These are phyloP conservation scores for Jaapia argillacea DNA, from an alignment of 768 basidiomycete genomes.

Conservation along the genomic window DNA sequence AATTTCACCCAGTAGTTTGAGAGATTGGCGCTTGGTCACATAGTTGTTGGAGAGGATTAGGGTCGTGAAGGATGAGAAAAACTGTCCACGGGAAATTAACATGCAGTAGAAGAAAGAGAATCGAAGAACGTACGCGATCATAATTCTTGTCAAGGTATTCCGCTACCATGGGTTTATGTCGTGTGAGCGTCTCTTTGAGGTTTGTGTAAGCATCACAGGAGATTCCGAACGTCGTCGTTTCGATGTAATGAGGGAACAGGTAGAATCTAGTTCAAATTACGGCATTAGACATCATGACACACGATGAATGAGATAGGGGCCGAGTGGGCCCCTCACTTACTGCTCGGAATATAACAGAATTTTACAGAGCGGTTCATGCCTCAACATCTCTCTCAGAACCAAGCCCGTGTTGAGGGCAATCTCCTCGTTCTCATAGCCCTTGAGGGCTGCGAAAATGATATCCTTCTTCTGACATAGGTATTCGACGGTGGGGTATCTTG, in stretches of 20 bases:
- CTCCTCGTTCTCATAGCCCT: slow-evolving; percentile 93
- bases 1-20: slow-evolving; percentile 97
- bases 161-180: slow-evolving; percentile 97
- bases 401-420: slow-evolving; percentile 96
- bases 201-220: slow-evolving; percentile 98
- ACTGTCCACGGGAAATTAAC: slow-evolving; percentile 35
- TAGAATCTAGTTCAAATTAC: slow-evolving; percentile 62
- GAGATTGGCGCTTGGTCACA: slow-evolving; percentile 98
- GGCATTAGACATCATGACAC: not conserved
- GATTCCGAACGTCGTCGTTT: slow-evolving; percentile 95
- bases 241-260: slow-evolving; percentile 92
- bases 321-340: slow-evolving; percentile 42
- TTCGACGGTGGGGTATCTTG: slow-evolving; percentile 93
- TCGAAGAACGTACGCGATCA: slow-evolving; percentile 57
- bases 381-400: slow-evolving; percentile 95
- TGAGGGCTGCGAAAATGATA: slow-evolving; percentile 74
- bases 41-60: slow-evolving; percentile 93
- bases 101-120: not conserved
- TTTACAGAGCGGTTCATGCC: slow-evolving; percentile 86
- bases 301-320: slow-evolving; percentile 1
- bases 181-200: slow-evolving; percentile 92
- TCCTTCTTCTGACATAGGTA: slow-evolving; percentile 74
- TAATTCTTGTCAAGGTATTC: slow-evolving; percentile 96
- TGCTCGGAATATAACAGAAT: slow-evolving; percentile 88
- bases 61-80: slow-evolving; percentile 91